Evolutionary conservation across 2,329 filamentous ascomycete species (phyloP), one percentile per base, ranked within the genome.

Genomic region (Akanthomyces lecanii): DNA sequence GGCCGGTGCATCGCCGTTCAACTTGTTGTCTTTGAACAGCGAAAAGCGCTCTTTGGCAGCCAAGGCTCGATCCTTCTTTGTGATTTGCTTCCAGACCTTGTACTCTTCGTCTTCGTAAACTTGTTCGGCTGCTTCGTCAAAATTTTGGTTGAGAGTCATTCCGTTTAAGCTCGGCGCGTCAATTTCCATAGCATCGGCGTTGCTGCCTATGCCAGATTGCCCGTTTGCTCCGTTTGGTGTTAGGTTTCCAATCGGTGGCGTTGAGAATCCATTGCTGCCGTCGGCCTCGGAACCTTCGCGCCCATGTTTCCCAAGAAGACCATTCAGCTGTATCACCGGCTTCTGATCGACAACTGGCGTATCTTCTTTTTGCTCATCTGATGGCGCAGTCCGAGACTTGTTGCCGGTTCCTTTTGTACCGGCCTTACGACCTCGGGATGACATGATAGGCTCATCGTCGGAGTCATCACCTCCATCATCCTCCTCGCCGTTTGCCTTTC

Each of bases 41-140:
- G 90, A 85, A 74, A 92, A 88, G 38, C 95, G 86, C 72, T 97
- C 91, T 66, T 93, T 92, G 64, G 95, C 90, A 60, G 94, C 86
- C 28, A 89, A 79, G 4, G 95, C 95, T 66, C 95, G 88, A 71
- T 97, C 93, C 73, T 95, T 97, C 77, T 98, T 98, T 2, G 95
- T 99, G 47, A 97, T 92, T 75, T 98, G 94, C 78, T 98, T 99
- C 95, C 96, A 99, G 42, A 95, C 90, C 74, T 96, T 96, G 78
- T 95, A 97, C 72, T 97, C 94, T 64, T 98, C 93, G 69, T 98
- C 93, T 69, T 96, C 87, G 68, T 92, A 92, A 14, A 85, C 83
- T 68, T 96, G 91, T 69, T 96, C 90, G 16, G 81, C 83, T 36
- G 85, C 84, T 64, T 89, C 82, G 18, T 85, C 85, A 62, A 90